Base-by-base conservation (phyloP, 495 filamentous ascomycete species). In the Penicillium desertorum region DNA sequence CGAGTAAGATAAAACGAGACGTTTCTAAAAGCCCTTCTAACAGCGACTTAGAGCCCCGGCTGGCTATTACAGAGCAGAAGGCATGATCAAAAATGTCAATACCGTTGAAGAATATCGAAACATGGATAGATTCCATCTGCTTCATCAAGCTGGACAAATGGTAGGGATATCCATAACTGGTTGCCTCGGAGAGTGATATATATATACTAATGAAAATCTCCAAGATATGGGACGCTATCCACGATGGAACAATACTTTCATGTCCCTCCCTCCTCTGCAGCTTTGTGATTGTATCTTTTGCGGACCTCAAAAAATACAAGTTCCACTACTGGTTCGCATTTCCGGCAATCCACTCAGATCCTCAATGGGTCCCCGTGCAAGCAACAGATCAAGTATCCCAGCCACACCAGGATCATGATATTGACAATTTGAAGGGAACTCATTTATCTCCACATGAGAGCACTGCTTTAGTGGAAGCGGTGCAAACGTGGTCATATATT, bases 311-410 rank as follows among this genome's bases (percentile, higher is more conserved):
- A 75, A 96, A 92, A 67, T 97, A 96, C 74, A 88, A 82, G 52
- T 97, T 98, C 63, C 88, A 86, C 25, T 96, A 96, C 71, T 92
- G 92, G 84, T 96, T 97, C 70, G 94, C 85, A 2, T 98, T 94
- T 66, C 94, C 94, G 16, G 90, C 94, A 44, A 79, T 98, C 23
- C 91, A 92, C 72, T 93, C 95, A 0, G 86, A 92, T 54, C 88
- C 90, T 9, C 75, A 81, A 17, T 98, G 94, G 94, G 83, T 83
- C 59, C 72, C 72, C 10, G 51, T 69, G 5, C 37, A 54, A 11
- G 37, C 66, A 23, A 44, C 41, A 5, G 36, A 54, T n/a, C 52
- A 60, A n/a, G 29, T 47, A 43, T 11, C 44, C 41, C 11, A 52
- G 19, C 29, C 51, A 39, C 9, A n/a, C 22, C 32, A 47, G 47